These are phyloP conservation scores for Magnolia changhungtana DNA, from an alignment of 164 flowering plant genomes.

Conservation along the genomic window DNA sequence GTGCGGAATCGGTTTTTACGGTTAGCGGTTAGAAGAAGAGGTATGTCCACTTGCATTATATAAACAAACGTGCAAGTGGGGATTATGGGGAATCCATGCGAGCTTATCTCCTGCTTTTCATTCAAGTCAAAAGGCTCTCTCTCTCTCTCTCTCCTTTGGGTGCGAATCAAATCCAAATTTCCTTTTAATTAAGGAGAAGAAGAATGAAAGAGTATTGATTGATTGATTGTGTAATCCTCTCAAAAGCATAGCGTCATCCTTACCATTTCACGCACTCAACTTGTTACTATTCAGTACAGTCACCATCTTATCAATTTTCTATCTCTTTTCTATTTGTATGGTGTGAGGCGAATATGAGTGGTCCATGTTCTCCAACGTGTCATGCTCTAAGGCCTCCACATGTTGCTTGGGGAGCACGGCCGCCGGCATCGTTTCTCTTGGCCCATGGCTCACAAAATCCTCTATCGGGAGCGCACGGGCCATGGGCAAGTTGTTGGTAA, in stretches of 20 bases:
- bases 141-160: conserved; percentile 11
- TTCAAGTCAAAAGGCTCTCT: conserved; percentile 27
- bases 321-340: background rate
- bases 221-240: background rate
- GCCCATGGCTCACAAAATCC: background rate
- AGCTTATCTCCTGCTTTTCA: conserved; percentile 10
- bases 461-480: background rate
- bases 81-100: conserved; percentile 1
- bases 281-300: too few species aligned
- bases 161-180: conserved; percentile 28
- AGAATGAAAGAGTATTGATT: background rate
- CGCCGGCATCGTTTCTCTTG: background rate
- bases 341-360: conserved; percentile 7
- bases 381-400: conserved; percentile 4
- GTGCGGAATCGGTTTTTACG: background rate
- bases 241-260: conserved; percentile 5
- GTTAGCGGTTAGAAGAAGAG: conserved; percentile 17
- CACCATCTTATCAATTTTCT: background rate
- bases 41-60: conserved; percentile 10
- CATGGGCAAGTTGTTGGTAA: background rate
- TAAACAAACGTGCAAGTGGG: conserved; percentile 23
- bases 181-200: conserved; percentile 5
- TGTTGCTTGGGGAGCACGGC: conserved; percentile 6
- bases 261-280: background rate
- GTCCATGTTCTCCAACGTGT: conserved; percentile 15